Evolutionary conservation across 345 rosid genomes (phyloP).

Genomic region (Cardamine occulta): DNA sequence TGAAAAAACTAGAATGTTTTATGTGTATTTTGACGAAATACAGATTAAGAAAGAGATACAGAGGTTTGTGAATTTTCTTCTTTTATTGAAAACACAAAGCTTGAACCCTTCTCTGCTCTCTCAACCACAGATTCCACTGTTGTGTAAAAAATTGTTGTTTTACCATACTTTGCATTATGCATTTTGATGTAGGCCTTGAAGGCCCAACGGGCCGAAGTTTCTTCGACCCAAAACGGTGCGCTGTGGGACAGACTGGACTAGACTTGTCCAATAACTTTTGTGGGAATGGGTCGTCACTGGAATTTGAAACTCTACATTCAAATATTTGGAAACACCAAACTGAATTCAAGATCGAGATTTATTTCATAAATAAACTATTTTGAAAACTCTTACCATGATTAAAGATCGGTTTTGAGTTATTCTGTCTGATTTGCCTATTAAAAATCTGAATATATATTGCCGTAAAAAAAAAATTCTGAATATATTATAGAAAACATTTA

Average conservation of each 20-base stretch:
- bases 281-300: neutral
- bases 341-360: too few species aligned
- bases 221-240: neutral
- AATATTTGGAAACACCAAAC: too few species aligned
- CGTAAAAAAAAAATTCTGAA: too few species aligned
- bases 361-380: too few species aligned
- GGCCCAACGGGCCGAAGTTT: neutral
- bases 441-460: too few species aligned
- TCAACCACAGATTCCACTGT: neutral
- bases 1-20: constrained; percentile 27
- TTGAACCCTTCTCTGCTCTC: neutral
- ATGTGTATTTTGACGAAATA: constrained; percentile 36
- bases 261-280: neutral
- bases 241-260: neutral
- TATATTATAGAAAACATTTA: too few species aligned
- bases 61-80: constrained; percentile 17
- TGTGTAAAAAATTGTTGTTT: neutral
- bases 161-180: neutral
- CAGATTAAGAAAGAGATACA: constrained; percentile 29
- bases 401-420: too few species aligned
- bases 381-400: too few species aligned
- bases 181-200: neutral
- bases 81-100: constrained; percentile 10
- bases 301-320: neutral
- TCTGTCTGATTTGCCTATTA: too few species aligned